Evolutionary conservation across 768 basidiomycete species (phyloP), one percentile per base, ranked within the genome.

Genomic region (Nevesoporus exiguus): DNA sequence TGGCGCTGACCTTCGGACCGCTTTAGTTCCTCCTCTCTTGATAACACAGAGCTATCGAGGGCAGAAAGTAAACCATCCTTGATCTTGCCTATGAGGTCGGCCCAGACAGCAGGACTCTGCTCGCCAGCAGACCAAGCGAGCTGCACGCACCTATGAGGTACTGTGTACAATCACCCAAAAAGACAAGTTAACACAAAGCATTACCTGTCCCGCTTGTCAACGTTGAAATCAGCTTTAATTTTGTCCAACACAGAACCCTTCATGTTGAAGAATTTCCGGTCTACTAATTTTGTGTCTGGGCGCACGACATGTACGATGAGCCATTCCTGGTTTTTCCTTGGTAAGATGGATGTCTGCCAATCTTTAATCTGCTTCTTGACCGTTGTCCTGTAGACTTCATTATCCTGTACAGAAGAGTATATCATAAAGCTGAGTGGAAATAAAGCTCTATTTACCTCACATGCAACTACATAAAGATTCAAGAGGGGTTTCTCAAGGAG

Each of bases 301-400:
- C 84, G 80, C 43, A 92, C 82, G 45, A 98, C 81, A 60, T 97
- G 88, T 7, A 96, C 76, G 56, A 98, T 88, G 51, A 98, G 74
- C 90, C 95, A 97, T 72, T 97, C 96, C 67, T 94, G 92, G 63
- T 90, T 85, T 72, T 85, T 93, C 59, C 85, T 78, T 42, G 82
- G 72, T 24, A 77, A 71, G 34, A 93, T 74, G 2, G 77, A 67
- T 3, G 77, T 75, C 54, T 91, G 86, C 97, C 97, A 99, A 55
- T 98, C 93, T 61, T 90, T 90, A 59, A 98, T 88, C 68, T 96
- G 91, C 58, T 86, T 89, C 66, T 85, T 88, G 19, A 89, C 79
- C 0, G 80, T 78, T 24, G 77, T 78, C 63, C 85, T 86, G 76
- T 99, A 99, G 3, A 77, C 74, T 44, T 98, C 84, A 29, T 70